phyloP scores from a whole-genome alignment of 139 green algal species.

The Picochlorum costavermella region DNA sequence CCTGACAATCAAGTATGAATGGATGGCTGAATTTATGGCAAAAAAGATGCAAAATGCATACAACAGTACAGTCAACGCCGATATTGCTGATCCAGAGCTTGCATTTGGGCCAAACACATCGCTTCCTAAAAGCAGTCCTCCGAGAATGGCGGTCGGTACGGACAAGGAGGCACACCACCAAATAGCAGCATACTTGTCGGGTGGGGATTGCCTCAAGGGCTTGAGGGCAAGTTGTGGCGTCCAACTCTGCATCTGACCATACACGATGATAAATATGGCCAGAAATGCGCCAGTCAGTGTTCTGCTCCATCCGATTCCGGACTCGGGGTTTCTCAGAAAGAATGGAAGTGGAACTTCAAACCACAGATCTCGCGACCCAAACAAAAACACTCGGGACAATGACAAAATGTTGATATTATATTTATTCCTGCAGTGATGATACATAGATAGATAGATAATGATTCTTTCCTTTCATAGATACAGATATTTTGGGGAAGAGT shows the following conservation, averaged over 20 bases:
- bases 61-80: slow-evolving; percentile 31
- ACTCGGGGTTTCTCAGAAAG: slow-evolving; percentile 56
- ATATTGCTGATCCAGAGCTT: slow-evolving; percentile 8
- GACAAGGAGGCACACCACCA: slow-evolving; percentile 60
- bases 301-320: slow-evolving; percentile 62
- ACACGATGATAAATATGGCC: slow-evolving; percentile 52
- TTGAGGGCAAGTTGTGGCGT: slow-evolving; percentile 61
- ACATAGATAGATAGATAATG: background rate
- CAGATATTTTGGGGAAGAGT: background rate
- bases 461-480: background rate
- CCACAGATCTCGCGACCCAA: slow-evolving; percentile 72
- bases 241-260: slow-evolving; percentile 70
- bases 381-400: slow-evolving; percentile 57
- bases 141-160: slow-evolving; percentile 41
- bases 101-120: slow-evolving; percentile 33
- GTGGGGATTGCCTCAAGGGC: slow-evolving; percentile 61
- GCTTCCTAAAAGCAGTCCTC: slow-evolving; percentile 40
- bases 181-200: slow-evolving; percentile 61
- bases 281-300: slow-evolving; percentile 45
- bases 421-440: slow-evolving; percentile 13
- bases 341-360: slow-evolving; percentile 83
- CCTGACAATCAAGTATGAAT: slow-evolving; percentile 74
- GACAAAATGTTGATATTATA: slow-evolving; percentile 71
- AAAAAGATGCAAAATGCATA: slow-evolving; percentile 73
- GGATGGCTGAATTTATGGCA: slow-evolving; percentile 73